Base-by-base conservation (phyloP, 2,329 filamentous ascomycete species). In the Didymella glomerata region DNA sequence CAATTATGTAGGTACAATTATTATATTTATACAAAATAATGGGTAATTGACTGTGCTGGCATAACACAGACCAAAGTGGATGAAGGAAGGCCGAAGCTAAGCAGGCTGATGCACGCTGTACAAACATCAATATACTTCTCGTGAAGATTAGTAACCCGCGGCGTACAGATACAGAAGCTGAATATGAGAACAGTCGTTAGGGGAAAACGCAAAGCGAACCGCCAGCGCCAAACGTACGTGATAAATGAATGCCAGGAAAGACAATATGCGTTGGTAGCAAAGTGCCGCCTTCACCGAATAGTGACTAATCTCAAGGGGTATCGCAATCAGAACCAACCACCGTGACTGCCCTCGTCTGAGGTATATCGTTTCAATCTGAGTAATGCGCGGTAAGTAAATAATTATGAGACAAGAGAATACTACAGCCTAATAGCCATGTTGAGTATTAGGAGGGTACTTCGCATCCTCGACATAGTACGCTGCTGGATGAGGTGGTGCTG, bases 381-480 rank as follows among this genome's bases (percentile, higher is more conserved):
- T 30, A 22, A 41, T 24, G 53, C 18, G 44, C 44, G 47, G 34
- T 47, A 42, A 38, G 27, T 8, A 28, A 20, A 24, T 32, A 14
- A 32, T 32, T 32, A 16, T 16, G 13, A 32, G 13, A 32, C 14
- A 34, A 2, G 2, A 14, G 38, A 4, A 9, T 36, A 38, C 25
- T 20, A 45, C 11, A 16, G 8, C 20, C 38, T 51, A 58, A 27
- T 52, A 56, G 11, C 52, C 50, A 22, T 55, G 56, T 20, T 60
- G 57, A 30, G 60, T 51, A 28, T 41, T 40, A 0, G 69, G 54
- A 13, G 62, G 47, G 44, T 68, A 74, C 47, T 73, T 74, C 34
- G 68, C 58, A 22, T 76, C 73, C 16, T 68, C 56, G 11, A 73
- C 66, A 44, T 75, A 76, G 57, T 74, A 75, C 6, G 69, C 60